Percentiles rank a stretch among this genome's conserved stretches.
These are phyloP conservation scores for Staphylotrichum tortipilum DNA, from an alignment of 495 filamentous ascomycete genomes.

Conservation along the genomic window DNA sequence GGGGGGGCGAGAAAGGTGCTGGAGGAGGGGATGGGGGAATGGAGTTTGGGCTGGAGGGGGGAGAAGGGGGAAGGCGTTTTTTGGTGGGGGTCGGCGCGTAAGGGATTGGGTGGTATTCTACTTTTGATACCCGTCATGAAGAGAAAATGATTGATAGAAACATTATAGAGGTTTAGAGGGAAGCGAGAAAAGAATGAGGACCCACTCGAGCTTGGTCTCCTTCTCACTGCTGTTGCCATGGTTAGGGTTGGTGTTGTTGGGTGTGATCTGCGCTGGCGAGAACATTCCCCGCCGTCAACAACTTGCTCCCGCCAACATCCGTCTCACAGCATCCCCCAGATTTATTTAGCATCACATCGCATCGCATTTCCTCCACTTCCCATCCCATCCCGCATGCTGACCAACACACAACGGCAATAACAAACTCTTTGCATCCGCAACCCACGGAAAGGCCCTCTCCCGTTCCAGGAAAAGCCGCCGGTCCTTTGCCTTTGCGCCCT, in stretches of 20 bases:
- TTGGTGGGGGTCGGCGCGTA: not conserved
- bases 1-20: conserved; percentile 28
- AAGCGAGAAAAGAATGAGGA: not conserved
- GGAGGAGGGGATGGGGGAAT: not conserved
- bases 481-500: not conserved
- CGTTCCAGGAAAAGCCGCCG: conserved; percentile 5
- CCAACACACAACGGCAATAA: not conserved
- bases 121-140: not conserved
- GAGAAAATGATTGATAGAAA: not conserved
- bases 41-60: not conserved
- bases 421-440: not conserved
- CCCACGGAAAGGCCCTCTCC: not conserved
- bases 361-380: no score
- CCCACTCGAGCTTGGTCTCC: no score
- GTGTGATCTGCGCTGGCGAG: no score
- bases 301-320: no score
- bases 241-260: no score
- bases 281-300: no score
- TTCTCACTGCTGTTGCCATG: no score
- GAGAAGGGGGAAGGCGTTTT: no score
- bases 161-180: not conserved
- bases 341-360: no score
- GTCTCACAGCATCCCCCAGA: no score
- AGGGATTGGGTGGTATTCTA: no score
- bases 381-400: no score